phyloP scores from a whole-genome alignment of 2,329 filamentous ascomycete genomes.

The Colletotrichum kahawae region DNA sequence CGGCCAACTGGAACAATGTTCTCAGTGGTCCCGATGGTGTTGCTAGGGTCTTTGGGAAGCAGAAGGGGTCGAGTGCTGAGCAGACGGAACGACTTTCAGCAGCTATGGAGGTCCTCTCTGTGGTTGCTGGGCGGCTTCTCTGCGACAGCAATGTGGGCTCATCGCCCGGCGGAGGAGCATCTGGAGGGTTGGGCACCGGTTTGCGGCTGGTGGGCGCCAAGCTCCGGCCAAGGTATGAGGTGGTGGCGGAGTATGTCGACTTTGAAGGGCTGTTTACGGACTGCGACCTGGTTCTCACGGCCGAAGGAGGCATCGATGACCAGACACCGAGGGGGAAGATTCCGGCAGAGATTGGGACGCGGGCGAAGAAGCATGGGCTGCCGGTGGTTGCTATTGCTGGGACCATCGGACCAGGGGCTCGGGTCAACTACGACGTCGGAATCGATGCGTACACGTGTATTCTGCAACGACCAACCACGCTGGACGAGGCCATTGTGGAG shows the following conservation, averaged over 20 bases:
- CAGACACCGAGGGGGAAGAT: slow-evolving; percentile 59
- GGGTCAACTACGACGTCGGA: slow-evolving; percentile 37
- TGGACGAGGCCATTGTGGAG: slow-evolving; percentile 33
- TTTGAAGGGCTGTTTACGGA: slow-evolving; percentile 49
- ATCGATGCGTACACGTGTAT: slow-evolving; percentile 39
- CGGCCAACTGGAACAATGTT: slow-evolving; percentile 57
- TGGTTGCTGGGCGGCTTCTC: slow-evolving; percentile 36
- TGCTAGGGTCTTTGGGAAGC: slow-evolving; percentile 54
- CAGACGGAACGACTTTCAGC: slow-evolving; percentile 46
- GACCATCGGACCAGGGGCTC: slow-evolving; percentile 37
- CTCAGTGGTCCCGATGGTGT: slow-evolving; percentile 54
- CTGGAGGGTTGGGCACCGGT: slow-evolving; percentile 57
- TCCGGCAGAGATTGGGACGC: slow-evolving; percentile 54
- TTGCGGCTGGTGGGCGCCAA: slow-evolving; percentile 51
- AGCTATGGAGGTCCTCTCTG: slow-evolving; percentile 48
- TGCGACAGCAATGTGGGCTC: slow-evolving; percentile 37
- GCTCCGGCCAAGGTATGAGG: slow-evolving; percentile 51
- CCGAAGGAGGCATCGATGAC: slow-evolving; percentile 56
- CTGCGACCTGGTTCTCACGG: slow-evolving; percentile 57
- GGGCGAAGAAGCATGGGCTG: slow-evolving; percentile 48
- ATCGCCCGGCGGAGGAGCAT: slow-evolving; percentile 53
- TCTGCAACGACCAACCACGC: slow-evolving; percentile 33
- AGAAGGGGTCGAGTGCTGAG: slow-evolving; percentile 51
- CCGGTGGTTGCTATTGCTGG: slow-evolving; percentile 48
- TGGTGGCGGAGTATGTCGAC: slow-evolving; percentile 55